phyloP scores from a whole-genome alignment of 441 rosid genomes.

The Aquilaria agallochum region DNA sequence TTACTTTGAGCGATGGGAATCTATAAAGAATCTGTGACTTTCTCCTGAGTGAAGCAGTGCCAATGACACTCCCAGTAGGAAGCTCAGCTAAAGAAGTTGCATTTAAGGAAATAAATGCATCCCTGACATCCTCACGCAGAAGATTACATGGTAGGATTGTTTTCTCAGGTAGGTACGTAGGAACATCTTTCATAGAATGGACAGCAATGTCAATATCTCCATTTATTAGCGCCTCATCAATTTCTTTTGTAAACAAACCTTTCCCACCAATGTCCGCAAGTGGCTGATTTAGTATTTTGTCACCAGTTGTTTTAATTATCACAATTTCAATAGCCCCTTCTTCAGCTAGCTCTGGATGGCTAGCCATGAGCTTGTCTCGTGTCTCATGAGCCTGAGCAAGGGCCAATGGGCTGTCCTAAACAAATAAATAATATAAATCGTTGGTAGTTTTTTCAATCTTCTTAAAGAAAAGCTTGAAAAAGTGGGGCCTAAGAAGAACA shows the following conservation, averaged over 20 bases:
- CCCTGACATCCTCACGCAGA: conserved; percentile 90
- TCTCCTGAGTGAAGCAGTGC: conserved; percentile 96
- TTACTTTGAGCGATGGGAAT: conserved; percentile 71
- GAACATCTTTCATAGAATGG: conserved; percentile 99
- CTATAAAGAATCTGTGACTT: conserved; percentile 91
- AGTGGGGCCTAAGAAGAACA: too few species aligned
- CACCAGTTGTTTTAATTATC: conserved; percentile 94
- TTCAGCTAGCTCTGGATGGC: conserved; percentile 75
- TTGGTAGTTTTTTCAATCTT: conserved; percentile 5
- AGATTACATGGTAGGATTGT: conserved; percentile 89
- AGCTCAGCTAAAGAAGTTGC: conserved; percentile 72
- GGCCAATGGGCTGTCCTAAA: conserved; percentile 85
- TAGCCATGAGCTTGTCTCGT: conserved; percentile 63
- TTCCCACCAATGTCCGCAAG: conserved; percentile 99
- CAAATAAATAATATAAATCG: conserved; percentile 28
- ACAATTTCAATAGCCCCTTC: conserved; percentile 91
- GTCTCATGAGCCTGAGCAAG: conserved; percentile 98
- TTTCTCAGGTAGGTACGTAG: conserved; percentile 82
- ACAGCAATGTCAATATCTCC: conserved; percentile 95
- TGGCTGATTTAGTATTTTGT: conserved; percentile 82
- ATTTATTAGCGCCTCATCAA: conserved; percentile 86
- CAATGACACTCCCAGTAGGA: conserved; percentile 81
- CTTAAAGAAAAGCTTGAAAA: too few species aligned
- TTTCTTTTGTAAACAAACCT: conserved; percentile 95
- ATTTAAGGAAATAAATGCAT: conserved; percentile 76